phyloP scores from a whole-genome alignment of 2,329 filamentous ascomycete genomes.

The Teratosphaeria epicoccoides region DNA sequence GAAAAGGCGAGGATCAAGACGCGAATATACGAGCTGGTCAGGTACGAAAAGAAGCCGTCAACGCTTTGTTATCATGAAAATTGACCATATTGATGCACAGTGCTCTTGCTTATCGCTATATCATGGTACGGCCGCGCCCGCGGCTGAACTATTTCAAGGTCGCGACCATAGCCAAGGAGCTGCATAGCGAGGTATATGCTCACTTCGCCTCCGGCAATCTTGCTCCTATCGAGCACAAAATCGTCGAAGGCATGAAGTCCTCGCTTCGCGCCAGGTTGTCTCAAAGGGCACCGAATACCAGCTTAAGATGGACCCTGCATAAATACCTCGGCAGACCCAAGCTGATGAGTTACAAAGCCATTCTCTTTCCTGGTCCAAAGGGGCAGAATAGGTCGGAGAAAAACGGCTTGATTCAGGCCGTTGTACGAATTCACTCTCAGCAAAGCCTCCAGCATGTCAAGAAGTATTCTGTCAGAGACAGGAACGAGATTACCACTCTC shows the following conservation, averaged over 20 bases:
- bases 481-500: conserved; percentile 4
- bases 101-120: not conserved
- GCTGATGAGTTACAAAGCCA: conserved; percentile 15
- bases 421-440: conserved; percentile 20
- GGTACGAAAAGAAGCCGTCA: not conserved
- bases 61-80: not conserved
- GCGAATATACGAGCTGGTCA: not conserved
- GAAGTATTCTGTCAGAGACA: conserved; percentile 10
- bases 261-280: conserved; percentile 25
- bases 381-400: conserved; percentile 11
- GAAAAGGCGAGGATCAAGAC: conserved; percentile 7
- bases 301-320: conserved; percentile 21
- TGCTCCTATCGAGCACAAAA: conserved; percentile 9
- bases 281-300: conserved; percentile 26
- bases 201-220: conserved; percentile 35
- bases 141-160: conserved; percentile 26
- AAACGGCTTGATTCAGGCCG: conserved; percentile 21
- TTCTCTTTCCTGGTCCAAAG: conserved; percentile 6
- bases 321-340: conserved; percentile 17
- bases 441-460: conserved; percentile 19
- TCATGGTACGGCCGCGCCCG: conserved; percentile 19
- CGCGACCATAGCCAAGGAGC: conserved; percentile 27
- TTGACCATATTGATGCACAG: not conserved
- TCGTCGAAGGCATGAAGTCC: conserved; percentile 14
- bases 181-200: conserved; percentile 39